A percentile compares a stretch with the other conserved stretches of the same genome.
phyloP scores from a whole-genome alignment of 495 filamentous ascomycete genomes.

The Sordaria brevicollis region DNA sequence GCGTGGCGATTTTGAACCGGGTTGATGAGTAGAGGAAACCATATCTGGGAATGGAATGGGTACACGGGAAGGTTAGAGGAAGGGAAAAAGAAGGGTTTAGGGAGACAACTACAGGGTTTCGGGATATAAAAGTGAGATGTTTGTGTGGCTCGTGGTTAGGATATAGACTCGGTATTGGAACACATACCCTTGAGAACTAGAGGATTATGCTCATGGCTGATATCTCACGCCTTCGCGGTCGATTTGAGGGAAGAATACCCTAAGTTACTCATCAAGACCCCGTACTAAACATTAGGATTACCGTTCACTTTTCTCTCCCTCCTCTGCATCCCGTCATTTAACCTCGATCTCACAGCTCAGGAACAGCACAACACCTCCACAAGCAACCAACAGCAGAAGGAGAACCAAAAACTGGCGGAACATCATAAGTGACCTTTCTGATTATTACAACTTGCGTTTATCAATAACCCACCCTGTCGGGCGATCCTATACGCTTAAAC shows the following conservation, averaged over 20 bases:
- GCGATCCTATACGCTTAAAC: neutral
- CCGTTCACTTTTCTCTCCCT: too few species aligned
- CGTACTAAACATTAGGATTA: too few species aligned
- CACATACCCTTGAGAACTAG: neutral
- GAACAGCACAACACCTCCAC: neutral
- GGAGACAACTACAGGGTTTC: neutral
- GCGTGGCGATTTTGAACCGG: conserved; percentile 69
- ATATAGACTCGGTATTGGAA: neutral
- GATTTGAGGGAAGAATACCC: too few species aligned
- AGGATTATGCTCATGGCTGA: too few species aligned
- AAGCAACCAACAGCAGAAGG: neutral
- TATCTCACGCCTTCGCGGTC: too few species aligned
- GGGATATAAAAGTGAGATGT: neutral
- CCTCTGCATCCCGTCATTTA: neutral
- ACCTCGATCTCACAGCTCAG: neutral
- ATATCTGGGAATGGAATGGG: neutral
- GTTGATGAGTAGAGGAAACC: conserved; percentile 18
- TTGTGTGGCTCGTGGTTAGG: neutral
- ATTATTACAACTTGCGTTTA: neutral
- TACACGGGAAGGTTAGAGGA: neutral
- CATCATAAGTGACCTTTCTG: neutral
- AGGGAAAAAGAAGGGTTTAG: neutral
- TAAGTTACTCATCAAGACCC: too few species aligned
- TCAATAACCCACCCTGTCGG: neutral
- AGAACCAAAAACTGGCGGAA: neutral